Percentiles rank a stretch among this genome's conserved stretches.
Conservation (phyloP, 2,329 filamentous ascomycete genomes). For the Chaetomium sp. region DNA sequence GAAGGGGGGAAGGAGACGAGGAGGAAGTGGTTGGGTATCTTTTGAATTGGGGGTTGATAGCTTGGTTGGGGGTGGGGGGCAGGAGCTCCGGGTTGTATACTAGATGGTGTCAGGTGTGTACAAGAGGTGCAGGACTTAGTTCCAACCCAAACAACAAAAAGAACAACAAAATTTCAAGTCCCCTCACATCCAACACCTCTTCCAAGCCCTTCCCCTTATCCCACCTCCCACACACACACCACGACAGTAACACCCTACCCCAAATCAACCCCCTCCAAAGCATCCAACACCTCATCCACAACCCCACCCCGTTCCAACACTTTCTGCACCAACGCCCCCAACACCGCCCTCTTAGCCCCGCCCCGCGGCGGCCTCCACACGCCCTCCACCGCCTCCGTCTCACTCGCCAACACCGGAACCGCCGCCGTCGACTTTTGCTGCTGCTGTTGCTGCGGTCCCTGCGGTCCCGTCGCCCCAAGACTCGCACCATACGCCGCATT, state of each 20-base stretch:
- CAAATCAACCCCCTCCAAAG: constrained; percentile 69
- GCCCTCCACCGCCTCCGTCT: constrained; percentile 56
- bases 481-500: constrained; percentile 48
- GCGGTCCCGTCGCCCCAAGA: constrained; percentile 24
- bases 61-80: constrained; percentile 1
- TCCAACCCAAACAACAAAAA: too few species aligned
- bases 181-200: not conserved
- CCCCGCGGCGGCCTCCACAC: constrained; percentile 85
- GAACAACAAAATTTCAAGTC: not conserved
- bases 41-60: constrained; percentile 38
- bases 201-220: not conserved
- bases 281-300: constrained; percentile 78
- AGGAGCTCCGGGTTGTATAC: constrained; percentile 2
- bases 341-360: constrained; percentile 67
- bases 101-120: not conserved
- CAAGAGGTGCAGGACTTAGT: too few species aligned
- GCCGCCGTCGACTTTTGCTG: constrained; percentile 18
- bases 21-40: constrained; percentile 83
- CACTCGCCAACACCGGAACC: constrained; percentile 35
- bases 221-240: not conserved
- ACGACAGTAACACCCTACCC: constrained; percentile 32
- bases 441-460: constrained; percentile 27
- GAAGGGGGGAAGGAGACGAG: constrained; percentile 27
- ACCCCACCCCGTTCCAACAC: constrained; percentile 73
- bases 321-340: constrained; percentile 69